Base-by-base conservation (phyloP, 352 stramenopile species). In the Phytophthora agathidicida region DNA sequence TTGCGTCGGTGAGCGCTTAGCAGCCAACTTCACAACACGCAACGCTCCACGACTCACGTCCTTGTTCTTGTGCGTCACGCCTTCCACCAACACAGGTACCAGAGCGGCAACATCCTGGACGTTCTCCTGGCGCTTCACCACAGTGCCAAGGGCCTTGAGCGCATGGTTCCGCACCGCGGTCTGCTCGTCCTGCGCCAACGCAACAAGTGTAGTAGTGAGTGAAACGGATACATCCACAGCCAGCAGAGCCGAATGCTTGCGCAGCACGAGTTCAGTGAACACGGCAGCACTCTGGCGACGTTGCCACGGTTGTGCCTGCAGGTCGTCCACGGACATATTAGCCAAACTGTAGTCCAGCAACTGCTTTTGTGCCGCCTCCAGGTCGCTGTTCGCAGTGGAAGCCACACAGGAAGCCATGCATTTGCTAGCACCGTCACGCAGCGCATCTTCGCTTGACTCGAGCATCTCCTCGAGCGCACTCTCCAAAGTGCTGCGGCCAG, bases 51-150 rank as follows among this genome's bases (percentile, higher is more conserved):
- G 88, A 64, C 71, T 71, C 57, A 93, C 77, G 54, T 95, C 84
- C 65, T 96, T 94, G 81, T 88, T 88, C 37, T 75, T 73, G 68
- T 94, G 73, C 27, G 62, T 60, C 48, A 94, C 82, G 31, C 71
- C 62, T 23, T 84, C 65, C 24, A 80, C 71, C 2, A 96, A 59
- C n/a, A 92, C 71, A 19, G 72, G 65, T 13, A 94, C 66, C 44
- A 93, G 75, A 36, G 56, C 30, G 11, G 51, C 37, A 41, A 71
- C 28, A 46, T 65, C 52, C 3, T 74, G 52, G 9, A 73, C 59
- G 11, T 52, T 45, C 16, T 71, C 48, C 27, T 84, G 42, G 17
- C 68, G 70, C 52, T 91, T 92, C 30, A 93, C 68, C 13, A 92
- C 53, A 1, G 60, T 65, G 13, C 60, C 80, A 48, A 91, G 66